Conservation (phyloP, 495 filamentous ascomycete genomes). For the Penicillium tannophilum region DNA sequence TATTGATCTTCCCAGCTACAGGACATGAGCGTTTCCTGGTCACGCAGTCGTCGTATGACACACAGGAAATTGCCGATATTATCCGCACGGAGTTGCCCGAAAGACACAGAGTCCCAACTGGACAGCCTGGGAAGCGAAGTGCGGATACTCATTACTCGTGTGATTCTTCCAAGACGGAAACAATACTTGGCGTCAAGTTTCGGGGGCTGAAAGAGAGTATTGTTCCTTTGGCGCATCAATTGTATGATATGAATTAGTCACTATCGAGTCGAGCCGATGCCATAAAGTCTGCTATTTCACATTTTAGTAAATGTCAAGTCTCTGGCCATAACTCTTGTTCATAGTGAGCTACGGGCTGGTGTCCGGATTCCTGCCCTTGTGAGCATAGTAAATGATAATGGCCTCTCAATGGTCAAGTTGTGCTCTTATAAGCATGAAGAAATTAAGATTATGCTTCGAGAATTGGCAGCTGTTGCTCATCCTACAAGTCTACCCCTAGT, state of each 20-base stretch:
- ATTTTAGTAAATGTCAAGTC: no score
- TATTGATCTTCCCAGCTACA: constrained; percentile 28
- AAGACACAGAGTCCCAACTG: constrained; percentile 18
- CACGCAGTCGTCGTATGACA: constrained; percentile 32
- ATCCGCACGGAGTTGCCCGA: constrained; percentile 29
- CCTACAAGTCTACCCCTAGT: no score
- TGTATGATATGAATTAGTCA: constrained; percentile 21
- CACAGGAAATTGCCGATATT: constrained; percentile 37
- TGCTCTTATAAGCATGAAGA: no score
- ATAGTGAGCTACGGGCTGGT: no score
- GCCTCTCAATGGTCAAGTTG: no score
- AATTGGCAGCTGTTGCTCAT: no score
- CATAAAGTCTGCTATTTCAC: no score
- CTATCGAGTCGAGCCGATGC: neutral
- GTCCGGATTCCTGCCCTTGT: no score
- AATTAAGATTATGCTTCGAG: no score
- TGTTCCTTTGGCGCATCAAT: constrained; percentile 24
- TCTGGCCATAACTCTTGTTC: no score
- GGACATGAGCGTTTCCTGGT: constrained; percentile 38
- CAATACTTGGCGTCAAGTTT: constrained; percentile 21
- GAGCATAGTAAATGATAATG: no score
- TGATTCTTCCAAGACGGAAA: constrained; percentile 26
- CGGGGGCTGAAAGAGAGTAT: constrained; percentile 22
- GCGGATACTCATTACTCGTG: constrained; percentile 30
- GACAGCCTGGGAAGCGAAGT: constrained; percentile 29